phyloP scores from a whole-genome alignment of 345 rosid genomes.

The Iberis pinnata region DNA sequence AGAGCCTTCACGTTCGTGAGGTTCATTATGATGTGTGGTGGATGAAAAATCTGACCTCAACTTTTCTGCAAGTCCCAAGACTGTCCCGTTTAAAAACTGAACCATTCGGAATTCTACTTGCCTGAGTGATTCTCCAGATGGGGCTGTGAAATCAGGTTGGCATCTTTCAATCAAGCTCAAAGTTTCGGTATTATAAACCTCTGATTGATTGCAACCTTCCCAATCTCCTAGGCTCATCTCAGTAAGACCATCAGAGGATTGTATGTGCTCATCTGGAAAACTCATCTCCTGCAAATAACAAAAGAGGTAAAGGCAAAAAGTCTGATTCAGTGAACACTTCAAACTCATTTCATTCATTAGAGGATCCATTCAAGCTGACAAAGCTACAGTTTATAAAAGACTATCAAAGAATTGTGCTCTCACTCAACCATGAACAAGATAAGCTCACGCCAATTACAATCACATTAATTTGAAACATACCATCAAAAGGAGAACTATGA shows the following conservation, averaged over 20 bases:
- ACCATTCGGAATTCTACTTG: constrained; percentile 89
- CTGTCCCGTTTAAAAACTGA: constrained; percentile 63
- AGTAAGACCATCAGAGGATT: constrained; percentile 56
- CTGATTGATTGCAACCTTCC: constrained; percentile 69
- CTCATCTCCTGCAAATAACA: constrained; percentile 72
- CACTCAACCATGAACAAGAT: background rate
- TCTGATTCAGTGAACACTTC: no score
- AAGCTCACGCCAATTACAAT: no score
- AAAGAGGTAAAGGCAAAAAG: constrained; percentile 6
- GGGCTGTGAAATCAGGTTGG: constrained; percentile 91
- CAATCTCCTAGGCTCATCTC: constrained; percentile 89
- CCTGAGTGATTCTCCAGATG: constrained; percentile 86
- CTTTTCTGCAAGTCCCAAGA: constrained; percentile 59
- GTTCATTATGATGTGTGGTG: constrained; percentile 34
- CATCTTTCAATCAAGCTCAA: constrained; percentile 55
- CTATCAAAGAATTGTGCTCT: no score
- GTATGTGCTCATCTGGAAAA: constrained; percentile 65
- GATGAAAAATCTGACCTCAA: constrained; percentile 41
- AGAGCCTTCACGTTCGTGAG: constrained; percentile 37
- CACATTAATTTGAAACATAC: no score
- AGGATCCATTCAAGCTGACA: no score
- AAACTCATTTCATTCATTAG: no score
- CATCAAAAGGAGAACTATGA: no score
- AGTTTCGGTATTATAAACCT: constrained; percentile 67
- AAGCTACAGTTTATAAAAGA: no score